Base-by-base conservation (phyloP, 169 alveolate species). In the Cyclospora cayetanensis region DNA sequence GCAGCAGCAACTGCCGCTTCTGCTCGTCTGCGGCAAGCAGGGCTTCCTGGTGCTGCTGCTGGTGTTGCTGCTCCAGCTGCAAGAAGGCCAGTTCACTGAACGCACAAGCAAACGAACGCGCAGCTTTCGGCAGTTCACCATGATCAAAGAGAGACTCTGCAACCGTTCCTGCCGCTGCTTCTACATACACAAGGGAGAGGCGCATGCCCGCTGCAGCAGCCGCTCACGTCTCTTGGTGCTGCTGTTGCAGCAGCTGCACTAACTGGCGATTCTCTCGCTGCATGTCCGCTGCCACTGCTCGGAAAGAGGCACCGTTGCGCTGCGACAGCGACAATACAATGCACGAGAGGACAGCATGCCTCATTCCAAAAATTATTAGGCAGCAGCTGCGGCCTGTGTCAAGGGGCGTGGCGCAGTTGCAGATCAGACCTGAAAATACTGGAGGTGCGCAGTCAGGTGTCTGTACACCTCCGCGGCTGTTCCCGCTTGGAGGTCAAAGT, bases 201-300 rank as follows among this genome's bases (percentile, higher is more conserved):
- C 1, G 2, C 46, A 50, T 9, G 46, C 35, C 52, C 31, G 43
- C 46, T 20, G 35, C 31, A 9, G 52, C 80, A 68, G 31, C 7
- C 18, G 20, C 80, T 68, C 35, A 68, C 80, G 80, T 31, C 18
- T 68, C 46, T 50, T 68, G 80, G 31, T 68, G 80, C 80, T 68
- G 80, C 80, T 68, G 80, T 50, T 68, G 80, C 80, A 68, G 80
- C 80, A 68, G 80, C 80, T 34, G 80, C 80, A 68, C 52, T 50
- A 68, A 50, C 50, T 68, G 80, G 52, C 80, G 80, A 27, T 68
- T 68, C 37, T 68, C 80, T 68, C 80, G 80, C 37, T 68, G 80
- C 11, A 68, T 42, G 50, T 68, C 80, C 25, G 80, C 80, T 68
- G 80, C 80, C 7, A 50, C 43, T 31, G 52, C 80, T 11, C 80